Percentiles rank a stretch among this genome's conserved stretches.
Conservation (phyloP, 2,329 filamentous ascomycete species). For the Cladosporium austrohemisphaericum region DNA sequence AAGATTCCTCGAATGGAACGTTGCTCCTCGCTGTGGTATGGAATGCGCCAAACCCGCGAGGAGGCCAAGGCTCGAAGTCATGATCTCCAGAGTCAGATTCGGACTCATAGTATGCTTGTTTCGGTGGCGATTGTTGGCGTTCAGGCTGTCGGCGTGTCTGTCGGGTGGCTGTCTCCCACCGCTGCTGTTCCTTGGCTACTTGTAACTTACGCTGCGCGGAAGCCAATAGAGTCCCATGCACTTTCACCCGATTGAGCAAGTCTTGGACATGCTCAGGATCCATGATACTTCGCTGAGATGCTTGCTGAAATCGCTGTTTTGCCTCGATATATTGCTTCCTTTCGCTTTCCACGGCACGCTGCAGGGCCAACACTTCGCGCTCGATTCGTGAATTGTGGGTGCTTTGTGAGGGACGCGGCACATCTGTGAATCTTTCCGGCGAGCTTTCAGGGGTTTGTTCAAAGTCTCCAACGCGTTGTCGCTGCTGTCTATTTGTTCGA, state of each 20-base stretch:
- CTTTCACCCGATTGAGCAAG: conserved; percentile 26
- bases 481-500: neutral
- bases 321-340: conserved; percentile 7
- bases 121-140: conserved; percentile 4
- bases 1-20: neutral
- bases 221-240: conserved; percentile 13
- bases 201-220: conserved; percentile 11
- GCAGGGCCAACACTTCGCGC: conserved; percentile 15
- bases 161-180: neutral
- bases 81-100: neutral
- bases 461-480: neutral
- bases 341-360: conserved; percentile 23
- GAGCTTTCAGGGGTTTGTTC: conserved; percentile 9
- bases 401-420: neutral
- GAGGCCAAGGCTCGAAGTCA: neutral
- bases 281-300: conserved; percentile 22
- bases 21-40: neutral
- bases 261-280: conserved; percentile 23
- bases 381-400: neutral
- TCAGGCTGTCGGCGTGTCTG: neutral
- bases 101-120: conserved; percentile 1
- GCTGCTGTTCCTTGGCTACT: conserved; percentile 9
- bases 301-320: conserved; percentile 26
- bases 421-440: neutral
- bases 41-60: neutral